Evolutionary conservation across 805 yeast genomes (phyloP).

Genomic region (Nematodospora valgi): DNA sequence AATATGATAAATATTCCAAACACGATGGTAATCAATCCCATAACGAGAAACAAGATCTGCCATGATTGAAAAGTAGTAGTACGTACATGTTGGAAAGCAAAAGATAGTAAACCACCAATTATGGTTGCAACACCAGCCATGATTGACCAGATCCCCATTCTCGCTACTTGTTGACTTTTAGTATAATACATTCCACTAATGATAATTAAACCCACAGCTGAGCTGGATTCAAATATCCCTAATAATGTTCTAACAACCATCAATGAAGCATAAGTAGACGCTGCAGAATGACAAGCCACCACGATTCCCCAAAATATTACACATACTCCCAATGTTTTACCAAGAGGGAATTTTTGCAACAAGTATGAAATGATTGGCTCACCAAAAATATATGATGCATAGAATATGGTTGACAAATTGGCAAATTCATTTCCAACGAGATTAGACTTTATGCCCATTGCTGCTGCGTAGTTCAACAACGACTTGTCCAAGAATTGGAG

Average conservation of each 20-base stretch:
- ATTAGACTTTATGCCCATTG: conserved; percentile 57
- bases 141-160: conserved; percentile 57
- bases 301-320: conserved; percentile 54
- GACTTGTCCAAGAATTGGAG: conserved; percentile 59
- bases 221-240: conserved; percentile 53
- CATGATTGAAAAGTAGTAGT: conserved; percentile 44
- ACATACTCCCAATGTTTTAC: conserved; percentile 46
- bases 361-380: conserved; percentile 43
- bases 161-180: conserved; percentile 46
- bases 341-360: conserved; percentile 51
- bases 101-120: conserved; percentile 43
- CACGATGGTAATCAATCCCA: conserved; percentile 50
- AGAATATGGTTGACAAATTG: conserved; percentile 51
- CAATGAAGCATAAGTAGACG: conserved; percentile 48
- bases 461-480: conserved; percentile 58
- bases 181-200: conserved; percentile 64
- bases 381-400: conserved; percentile 51
- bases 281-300: conserved; percentile 49
- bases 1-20: conserved; percentile 46
- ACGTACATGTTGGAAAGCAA: conserved; percentile 51
- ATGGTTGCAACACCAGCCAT: conserved; percentile 56
- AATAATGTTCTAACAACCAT: conserved; percentile 53
- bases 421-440: conserved; percentile 47
- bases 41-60: conserved; percentile 57
- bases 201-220: conserved; percentile 55